These are phyloP conservation scores for Umbelopsis sp. DNA, from an alignment of 192 early-diverging fungal species.

Conservation along the genomic window DNA sequence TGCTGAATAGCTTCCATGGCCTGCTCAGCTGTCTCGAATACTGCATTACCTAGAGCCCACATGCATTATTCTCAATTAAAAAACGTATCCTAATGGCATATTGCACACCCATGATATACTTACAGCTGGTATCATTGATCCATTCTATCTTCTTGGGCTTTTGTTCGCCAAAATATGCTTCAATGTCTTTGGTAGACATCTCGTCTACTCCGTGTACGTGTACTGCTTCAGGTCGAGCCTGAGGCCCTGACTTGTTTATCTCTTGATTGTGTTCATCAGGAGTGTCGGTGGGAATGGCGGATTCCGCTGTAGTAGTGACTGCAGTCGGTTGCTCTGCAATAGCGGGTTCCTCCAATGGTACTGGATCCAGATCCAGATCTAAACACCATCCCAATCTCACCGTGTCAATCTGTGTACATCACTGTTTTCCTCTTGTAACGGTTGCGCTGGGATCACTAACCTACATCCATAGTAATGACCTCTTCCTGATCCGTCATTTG, in stretches of 20 bases:
- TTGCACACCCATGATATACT: background rate
- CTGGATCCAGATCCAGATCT: background rate
- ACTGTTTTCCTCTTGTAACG: no score
- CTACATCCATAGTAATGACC: slow-evolving; percentile 13
- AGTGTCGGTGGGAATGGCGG: background rate
- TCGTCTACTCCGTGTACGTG: slow-evolving; percentile 47
- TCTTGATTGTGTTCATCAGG: background rate
- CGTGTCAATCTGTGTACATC: background rate
- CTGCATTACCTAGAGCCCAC: slow-evolving; percentile 16
- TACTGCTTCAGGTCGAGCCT: slow-evolving; percentile 31
- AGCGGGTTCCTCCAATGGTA: background rate
- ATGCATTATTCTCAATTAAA: background rate
- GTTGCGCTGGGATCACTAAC: background rate
- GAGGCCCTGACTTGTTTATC: background rate
- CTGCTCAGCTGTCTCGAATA: background rate
- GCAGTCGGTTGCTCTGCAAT: no score
- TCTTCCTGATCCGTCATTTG: slow-evolving; percentile 1
- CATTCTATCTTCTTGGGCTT: slow-evolving; percentile 46
- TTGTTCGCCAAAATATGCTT: slow-evolving; percentile 41
- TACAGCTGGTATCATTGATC: slow-evolving; percentile 51
- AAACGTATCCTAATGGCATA: background rate
- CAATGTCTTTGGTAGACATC: slow-evolving; percentile 49
- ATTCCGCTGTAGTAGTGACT: no score
- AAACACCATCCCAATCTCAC: background rate
- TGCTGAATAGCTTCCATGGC: slow-evolving; percentile 9